Conservation (phyloP, 2,329 filamentous ascomycete genomes). For the Sporothrix globosa region DNA sequence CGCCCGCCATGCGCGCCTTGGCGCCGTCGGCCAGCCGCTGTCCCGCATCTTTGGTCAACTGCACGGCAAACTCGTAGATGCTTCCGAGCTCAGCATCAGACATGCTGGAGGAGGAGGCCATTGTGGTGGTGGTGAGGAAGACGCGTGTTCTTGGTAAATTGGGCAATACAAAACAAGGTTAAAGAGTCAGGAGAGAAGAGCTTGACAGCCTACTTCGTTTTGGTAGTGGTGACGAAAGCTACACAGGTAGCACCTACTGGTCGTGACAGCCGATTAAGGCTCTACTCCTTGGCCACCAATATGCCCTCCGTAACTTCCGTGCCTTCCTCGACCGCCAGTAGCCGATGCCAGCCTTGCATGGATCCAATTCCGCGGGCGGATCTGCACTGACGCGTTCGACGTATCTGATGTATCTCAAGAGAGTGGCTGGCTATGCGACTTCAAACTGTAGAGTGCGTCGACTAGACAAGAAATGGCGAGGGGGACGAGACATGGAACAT, state of each 20-base stretch:
- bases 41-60: slow-evolving; percentile 71
- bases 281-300: too few relatives aligned
- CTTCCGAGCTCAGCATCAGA: slow-evolving; percentile 59
- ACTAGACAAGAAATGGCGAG: neutral
- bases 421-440: neutral
- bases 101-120: slow-evolving; percentile 34
- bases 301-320: neutral
- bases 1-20: slow-evolving; percentile 55
- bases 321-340: slow-evolving; percentile 23
- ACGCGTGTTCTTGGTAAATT: neutral
- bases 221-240: neutral
- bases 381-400: neutral
- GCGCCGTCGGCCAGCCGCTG: slow-evolving; percentile 67
- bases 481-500: neutral
- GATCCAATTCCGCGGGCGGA: slow-evolving; percentile 23
- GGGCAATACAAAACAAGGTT: neutral
- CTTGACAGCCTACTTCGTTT: neutral
- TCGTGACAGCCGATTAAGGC: neutral
- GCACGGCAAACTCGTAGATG: slow-evolving; percentile 71
- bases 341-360: slow-evolving; percentile 22
- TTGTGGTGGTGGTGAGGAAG: slow-evolving; percentile 1
- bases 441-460: neutral
- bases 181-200: neutral
- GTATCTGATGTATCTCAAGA: too few relatives aligned
- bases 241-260: neutral